Percentiles rank a stretch among this genome's conserved stretches.
phyloP scores from a whole-genome alignment of 169 alveolate species.

The Cryptosporidium sp. region DNA sequence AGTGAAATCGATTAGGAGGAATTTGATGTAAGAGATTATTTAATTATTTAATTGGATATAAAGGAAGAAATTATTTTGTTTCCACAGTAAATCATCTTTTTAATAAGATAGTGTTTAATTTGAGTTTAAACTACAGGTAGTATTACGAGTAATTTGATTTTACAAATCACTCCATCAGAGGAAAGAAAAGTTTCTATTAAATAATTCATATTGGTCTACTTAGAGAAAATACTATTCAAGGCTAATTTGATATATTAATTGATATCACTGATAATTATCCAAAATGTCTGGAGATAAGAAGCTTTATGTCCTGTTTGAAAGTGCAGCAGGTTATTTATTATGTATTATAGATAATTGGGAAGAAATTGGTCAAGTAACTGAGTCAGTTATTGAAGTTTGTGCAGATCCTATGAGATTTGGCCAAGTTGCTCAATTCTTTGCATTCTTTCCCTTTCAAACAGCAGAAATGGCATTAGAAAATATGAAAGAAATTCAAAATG shows the following conservation, averaged over 20 bases:
- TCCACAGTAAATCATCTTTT: not conserved
- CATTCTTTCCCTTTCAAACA: constrained; percentile 92
- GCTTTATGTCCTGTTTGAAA: constrained; percentile 86
- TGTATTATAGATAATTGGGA: constrained; percentile 91
- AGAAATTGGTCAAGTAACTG: constrained; percentile 88
- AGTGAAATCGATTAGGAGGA: constrained; percentile 8
- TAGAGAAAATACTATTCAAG: not conserved
- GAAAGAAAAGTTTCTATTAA: not conserved
- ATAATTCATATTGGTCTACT: not conserved
- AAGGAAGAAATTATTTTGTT: not conserved
- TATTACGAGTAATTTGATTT: not conserved
- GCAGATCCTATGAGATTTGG: constrained; percentile 87
- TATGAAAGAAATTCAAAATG: constrained; percentile 88
- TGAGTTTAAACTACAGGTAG: not conserved
- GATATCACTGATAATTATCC: too few species aligned
- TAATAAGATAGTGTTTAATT: not conserved
- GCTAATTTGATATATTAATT: not conserved
- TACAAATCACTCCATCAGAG: not conserved
- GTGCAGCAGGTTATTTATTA: constrained; percentile 95
- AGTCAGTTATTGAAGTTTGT: constrained; percentile 87
- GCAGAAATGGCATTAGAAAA: constrained; percentile 94
- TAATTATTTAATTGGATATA: not conserved
- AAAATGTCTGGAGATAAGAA: constrained; percentile 53
- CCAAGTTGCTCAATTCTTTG: constrained; percentile 88
- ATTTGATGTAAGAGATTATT: not conserved